phyloP scores from a whole-genome alignment of 257 asterid species.

The Thymus quinquecostatus region DNA sequence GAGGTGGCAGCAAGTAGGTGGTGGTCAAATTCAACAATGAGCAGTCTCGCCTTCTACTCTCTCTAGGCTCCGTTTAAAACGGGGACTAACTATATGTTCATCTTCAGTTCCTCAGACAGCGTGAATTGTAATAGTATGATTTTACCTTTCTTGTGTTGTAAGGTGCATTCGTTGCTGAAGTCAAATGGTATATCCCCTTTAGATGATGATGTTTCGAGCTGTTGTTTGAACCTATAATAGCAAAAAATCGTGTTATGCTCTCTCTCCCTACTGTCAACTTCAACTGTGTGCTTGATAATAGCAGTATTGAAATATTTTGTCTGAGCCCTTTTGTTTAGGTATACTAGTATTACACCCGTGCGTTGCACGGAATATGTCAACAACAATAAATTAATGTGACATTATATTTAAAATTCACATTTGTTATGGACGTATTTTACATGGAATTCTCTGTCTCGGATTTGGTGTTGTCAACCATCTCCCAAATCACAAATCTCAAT shows the following conservation, averaged over 20 bases:
- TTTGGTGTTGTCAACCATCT: too few species aligned
- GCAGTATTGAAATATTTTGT: background rate
- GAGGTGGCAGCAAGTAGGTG: slow-evolving; percentile 42
- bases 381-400: too few species aligned
- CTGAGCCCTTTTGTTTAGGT: too few species aligned
- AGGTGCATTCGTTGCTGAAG: slow-evolving; percentile 15
- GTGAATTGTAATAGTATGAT: slow-evolving; percentile 31
- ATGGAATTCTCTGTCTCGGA: too few species aligned
- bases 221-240: slow-evolving; percentile 20
- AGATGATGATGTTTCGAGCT: slow-evolving; percentile 26
- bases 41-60: background rate
- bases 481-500: too few species aligned
- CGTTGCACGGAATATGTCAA: too few species aligned
- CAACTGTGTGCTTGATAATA: background rate
- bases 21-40: slow-evolving; percentile 9
- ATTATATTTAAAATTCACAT: too few species aligned
- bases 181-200: background rate
- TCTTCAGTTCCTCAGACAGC: slow-evolving; percentile 30
- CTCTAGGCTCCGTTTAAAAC: slow-evolving; percentile 11
- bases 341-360: too few species aligned
- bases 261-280: background rate
- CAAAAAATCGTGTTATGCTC: slow-evolving; percentile 18
- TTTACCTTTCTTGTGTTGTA: slow-evolving; percentile 20
- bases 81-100: slow-evolving; percentile 22
- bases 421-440: too few species aligned